Conservation (phyloP, 345 rosid species). For the Trapa incisa region DNA sequence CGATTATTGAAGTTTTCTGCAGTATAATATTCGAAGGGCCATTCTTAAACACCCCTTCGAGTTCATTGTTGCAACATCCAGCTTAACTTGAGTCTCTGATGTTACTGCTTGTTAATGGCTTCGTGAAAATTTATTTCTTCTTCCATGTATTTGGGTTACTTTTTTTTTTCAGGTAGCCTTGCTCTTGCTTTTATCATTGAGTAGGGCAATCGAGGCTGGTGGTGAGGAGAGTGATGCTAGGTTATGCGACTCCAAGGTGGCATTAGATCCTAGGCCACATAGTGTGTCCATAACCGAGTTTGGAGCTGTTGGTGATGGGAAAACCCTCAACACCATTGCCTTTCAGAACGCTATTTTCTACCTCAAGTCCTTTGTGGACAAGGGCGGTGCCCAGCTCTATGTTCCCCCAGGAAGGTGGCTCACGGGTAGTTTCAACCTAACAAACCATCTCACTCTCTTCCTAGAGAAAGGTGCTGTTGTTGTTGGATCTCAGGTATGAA, state of each 20-base stretch:
- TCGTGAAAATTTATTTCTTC: not conserved
- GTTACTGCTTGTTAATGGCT: not conserved
- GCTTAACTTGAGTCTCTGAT: too few species aligned
- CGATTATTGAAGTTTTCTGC: not conserved
- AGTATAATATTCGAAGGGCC: too few species aligned
- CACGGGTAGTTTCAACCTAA: constrained; percentile 84
- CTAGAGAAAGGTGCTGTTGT: constrained; percentile 77
- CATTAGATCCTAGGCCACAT: constrained; percentile 64
- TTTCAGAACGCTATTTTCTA: constrained; percentile 92
- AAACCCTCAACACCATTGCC: constrained; percentile 64
- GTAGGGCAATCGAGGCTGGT: constrained; percentile 22
- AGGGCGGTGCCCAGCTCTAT: constrained; percentile 97
- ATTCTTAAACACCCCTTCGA: not conserved
- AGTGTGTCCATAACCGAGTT: constrained; percentile 85
- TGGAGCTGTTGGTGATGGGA: constrained; percentile 90
- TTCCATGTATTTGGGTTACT: not conserved
- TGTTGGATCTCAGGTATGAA: constrained; percentile 75
- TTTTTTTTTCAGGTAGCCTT: constrained; percentile 47
- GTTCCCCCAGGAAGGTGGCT: constrained; percentile 88
- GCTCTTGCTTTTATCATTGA: constrained; percentile 74
- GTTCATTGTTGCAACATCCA: too few species aligned
- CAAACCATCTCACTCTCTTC: constrained; percentile 93
- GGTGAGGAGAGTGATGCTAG: constrained; percentile 26
- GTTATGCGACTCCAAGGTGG: constrained; percentile 33
- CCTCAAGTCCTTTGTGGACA: constrained; percentile 86